Conservation (phyloP, 2,329 filamentous ascomycete species). For the Pseudogymnoascus sp. region DNA sequence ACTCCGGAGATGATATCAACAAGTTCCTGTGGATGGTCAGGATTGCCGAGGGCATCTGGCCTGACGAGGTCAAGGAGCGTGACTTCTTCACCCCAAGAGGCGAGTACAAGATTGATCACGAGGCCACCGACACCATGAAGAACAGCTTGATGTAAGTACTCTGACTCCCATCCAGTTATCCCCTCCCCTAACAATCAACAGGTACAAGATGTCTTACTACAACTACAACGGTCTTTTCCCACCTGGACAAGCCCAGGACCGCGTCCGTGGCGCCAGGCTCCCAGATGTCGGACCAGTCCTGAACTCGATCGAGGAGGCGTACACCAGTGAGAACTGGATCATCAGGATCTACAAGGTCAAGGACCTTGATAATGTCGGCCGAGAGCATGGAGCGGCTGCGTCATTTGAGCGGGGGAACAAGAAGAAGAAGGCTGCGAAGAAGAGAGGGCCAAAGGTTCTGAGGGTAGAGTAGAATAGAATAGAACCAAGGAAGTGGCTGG, state of each 20-base stretch:
- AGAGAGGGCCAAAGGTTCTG: conserved; percentile 63
- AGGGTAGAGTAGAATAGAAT: conserved; percentile 55
- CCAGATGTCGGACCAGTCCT: conserved; percentile 82
- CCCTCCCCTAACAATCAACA: conserved; percentile 33
- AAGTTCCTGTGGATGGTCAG: conserved; percentile 99
- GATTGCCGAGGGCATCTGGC: conserved; percentile 98
- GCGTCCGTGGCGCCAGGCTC: conserved; percentile 73
- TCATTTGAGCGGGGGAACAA: conserved; percentile 74
- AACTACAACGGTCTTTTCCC: conserved; percentile 93
- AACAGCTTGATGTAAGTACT: conserved; percentile 90
- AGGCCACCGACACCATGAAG: conserved; percentile 93
- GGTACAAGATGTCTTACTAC: conserved; percentile 99
- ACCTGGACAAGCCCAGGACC: conserved; percentile 79
- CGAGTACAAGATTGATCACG: conserved; percentile 90
- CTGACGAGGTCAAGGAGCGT: conserved; percentile 96
- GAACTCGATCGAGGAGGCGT: conserved; percentile 89
- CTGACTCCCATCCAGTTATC: background rate
- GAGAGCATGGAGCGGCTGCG: conserved; percentile 67
- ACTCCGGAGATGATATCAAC: conserved; percentile 98
- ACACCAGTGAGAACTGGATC: conserved; percentile 99
- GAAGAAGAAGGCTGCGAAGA: conserved; percentile 72
- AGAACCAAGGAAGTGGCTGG: conserved; percentile 4
- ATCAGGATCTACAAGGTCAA: conserved; percentile 99
- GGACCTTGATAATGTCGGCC: conserved; percentile 90
- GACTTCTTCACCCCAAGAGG: conserved; percentile 91